Conservation (phyloP, 257 asterid species). For the Vinca minor region DNA sequence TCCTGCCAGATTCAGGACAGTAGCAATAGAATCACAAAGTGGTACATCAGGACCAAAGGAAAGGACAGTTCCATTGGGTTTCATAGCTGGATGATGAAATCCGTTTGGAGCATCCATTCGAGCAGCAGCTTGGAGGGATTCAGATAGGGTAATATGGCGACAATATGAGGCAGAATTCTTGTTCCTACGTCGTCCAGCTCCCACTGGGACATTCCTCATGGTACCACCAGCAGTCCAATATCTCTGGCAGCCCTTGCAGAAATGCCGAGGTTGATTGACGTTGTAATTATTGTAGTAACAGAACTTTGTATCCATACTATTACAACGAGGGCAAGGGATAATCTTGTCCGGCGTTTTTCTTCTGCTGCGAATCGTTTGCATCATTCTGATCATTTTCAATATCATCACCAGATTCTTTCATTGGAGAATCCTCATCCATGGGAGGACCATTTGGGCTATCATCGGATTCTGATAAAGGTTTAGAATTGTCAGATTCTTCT, state of each 20-base stretch:
- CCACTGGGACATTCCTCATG: slow-evolving; percentile 87
- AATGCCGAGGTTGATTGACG: slow-evolving; percentile 78
- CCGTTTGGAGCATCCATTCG: slow-evolving; percentile 37
- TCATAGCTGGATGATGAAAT: slow-evolving; percentile 30
- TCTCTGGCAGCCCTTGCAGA: slow-evolving; percentile 90
- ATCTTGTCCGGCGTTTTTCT: slow-evolving; percentile 83
- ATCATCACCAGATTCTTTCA: slow-evolving; percentile 29
- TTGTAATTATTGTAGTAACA: slow-evolving; percentile 93
- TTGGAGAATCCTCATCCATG: slow-evolving; percentile 30
- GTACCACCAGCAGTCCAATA: slow-evolving; percentile 98
- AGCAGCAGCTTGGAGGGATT: slow-evolving; percentile 46
- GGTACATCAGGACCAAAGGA: slow-evolving; percentile 52
- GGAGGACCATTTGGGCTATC: slow-evolving; percentile 23
- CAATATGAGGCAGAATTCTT: slow-evolving; percentile 53
- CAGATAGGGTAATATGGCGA: slow-evolving; percentile 49
- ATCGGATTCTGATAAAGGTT: slow-evolving; percentile 20
- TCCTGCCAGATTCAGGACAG: slow-evolving; percentile 38
- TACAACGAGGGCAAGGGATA: slow-evolving; percentile 92
- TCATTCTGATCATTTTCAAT: slow-evolving; percentile 32
- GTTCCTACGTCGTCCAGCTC: slow-evolving; percentile 81
- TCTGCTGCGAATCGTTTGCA: slow-evolving; percentile 34
- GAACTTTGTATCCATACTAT: slow-evolving; percentile 82
- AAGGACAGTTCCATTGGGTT: slow-evolving; percentile 55
- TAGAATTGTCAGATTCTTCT: slow-evolving; percentile 28
- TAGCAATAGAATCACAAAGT: slow-evolving; percentile 46